phyloP scores from a whole-genome alignment of 768 basidiomycete genomes.

The Russula abietina region DNA sequence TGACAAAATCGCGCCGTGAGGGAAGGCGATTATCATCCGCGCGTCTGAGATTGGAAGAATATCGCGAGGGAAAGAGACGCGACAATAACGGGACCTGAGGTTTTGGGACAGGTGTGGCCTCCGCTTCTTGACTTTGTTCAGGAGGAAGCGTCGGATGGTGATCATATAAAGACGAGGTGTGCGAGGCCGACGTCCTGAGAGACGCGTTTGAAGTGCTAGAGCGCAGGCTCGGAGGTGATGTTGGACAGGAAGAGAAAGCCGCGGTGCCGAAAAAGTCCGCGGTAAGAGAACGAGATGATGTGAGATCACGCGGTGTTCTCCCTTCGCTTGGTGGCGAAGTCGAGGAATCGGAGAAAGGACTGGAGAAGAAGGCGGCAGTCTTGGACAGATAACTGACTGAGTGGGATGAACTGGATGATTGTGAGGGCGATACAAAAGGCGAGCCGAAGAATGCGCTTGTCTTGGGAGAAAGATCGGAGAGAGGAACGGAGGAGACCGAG shows the following conservation, averaged over 20 bases:
- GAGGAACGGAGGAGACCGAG: conserved; percentile 9
- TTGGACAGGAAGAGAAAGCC: conserved; percentile 16
- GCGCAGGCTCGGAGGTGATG: conserved; percentile 22
- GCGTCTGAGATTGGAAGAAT: conserved; percentile 12
- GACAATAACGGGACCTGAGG: conserved; percentile 13
- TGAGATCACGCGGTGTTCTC: conserved; percentile 7
- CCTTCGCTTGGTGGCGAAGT: conserved; percentile 3
- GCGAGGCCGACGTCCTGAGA: conserved; percentile 18
- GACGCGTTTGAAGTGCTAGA: conserved; percentile 23
- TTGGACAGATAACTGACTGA: conserved; percentile 16
- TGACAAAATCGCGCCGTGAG: conserved; percentile 15
- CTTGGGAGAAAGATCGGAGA: conserved; percentile 15
- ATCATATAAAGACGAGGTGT: conserved; percentile 7
- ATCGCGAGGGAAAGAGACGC: conserved; percentile 25
- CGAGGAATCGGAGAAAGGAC: conserved; percentile 12
- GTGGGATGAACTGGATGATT: conserved; percentile 6
- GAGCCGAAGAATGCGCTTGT: conserved; percentile 23
- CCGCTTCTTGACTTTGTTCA: conserved; percentile 1
- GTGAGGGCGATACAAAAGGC: conserved; percentile 12
- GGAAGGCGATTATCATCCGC: conserved; percentile 1
- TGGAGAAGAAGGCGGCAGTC: conserved; percentile 24
- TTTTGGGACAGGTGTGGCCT: conserved; percentile 16
- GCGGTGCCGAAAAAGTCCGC: conserved; percentile 20
- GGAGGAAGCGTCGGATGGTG: neutral
- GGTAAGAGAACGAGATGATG: conserved; percentile 18